Evolutionary conservation across 2,329 filamentous ascomycete genomes (phyloP).

Genomic region (Hypoxylon sp.): DNA sequence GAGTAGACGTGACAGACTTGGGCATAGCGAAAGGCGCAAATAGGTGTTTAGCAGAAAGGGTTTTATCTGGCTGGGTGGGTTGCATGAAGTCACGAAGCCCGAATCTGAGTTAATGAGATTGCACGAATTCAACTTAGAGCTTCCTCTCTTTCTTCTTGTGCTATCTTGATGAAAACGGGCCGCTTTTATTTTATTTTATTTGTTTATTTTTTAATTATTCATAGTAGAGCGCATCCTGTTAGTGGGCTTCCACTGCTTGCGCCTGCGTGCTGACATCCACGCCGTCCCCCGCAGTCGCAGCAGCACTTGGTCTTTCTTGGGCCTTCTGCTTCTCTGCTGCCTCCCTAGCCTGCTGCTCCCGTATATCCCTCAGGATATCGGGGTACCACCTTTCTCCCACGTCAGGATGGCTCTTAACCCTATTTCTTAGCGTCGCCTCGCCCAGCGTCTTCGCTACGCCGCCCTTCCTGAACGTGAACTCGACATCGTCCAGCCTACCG

Average conservation of each 20-base stretch:
- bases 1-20: slow-evolving; percentile 8
- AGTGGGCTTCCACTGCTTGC: slow-evolving; percentile 59
- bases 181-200: slow-evolving; percentile 1
- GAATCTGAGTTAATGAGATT: slow-evolving; percentile 42
- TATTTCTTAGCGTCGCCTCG: slow-evolving; percentile 86
- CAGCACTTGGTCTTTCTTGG: slow-evolving; percentile 12
- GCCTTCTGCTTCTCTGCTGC: slow-evolving; percentile 52
- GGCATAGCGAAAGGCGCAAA: slow-evolving; percentile 48
- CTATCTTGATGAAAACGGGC: slow-evolving; percentile 2
- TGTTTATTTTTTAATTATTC: background rate
- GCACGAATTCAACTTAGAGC: slow-evolving; percentile 32
- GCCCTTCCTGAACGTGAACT: slow-evolving; percentile 86
- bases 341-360: slow-evolving; percentile 68
- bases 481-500: slow-evolving; percentile 79
- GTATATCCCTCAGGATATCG: slow-evolving; percentile 70
- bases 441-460: slow-evolving; percentile 77
- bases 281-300: slow-evolving; percentile 22
- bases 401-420: slow-evolving; percentile 89
- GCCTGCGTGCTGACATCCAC: slow-evolving; percentile 47
- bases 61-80: slow-evolving; percentile 25
- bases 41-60: slow-evolving; percentile 39
- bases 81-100: slow-evolving; percentile 28
- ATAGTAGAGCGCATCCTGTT: slow-evolving; percentile 29
- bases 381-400: slow-evolving; percentile 87
- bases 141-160: slow-evolving; percentile 14